Conservation (phyloP, 108 stramenopile species). For the Pelagomonas calceolata region DNA sequence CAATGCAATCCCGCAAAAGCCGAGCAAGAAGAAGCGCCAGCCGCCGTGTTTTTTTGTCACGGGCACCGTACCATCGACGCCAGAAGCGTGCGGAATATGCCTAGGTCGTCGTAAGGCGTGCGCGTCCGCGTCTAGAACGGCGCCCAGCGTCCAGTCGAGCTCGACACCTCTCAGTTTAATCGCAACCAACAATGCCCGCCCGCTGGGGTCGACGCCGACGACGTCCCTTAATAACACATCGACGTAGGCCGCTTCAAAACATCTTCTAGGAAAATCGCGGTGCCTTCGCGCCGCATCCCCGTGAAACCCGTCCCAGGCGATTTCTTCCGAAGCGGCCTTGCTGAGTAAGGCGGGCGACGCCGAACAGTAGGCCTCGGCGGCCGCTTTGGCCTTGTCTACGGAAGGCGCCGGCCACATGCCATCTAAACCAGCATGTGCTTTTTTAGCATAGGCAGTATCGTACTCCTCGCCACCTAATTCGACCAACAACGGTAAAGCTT, state of each 20-base stretch:
- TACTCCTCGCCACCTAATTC: neutral
- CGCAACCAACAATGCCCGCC: neutral
- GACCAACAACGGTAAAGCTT: neutral
- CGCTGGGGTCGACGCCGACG: neutral
- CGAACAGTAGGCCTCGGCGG: neutral
- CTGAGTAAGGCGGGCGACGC: neutral
- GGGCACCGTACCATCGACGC: no score
- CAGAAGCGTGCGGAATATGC: no score
- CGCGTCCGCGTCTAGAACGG: neutral
- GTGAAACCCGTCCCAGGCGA: neutral
- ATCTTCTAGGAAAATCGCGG: neutral
- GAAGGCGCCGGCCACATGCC: neutral
- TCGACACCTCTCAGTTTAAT: neutral
- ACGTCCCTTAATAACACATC: neutral
- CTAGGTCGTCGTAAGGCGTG: no score
- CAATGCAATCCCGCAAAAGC: no score
- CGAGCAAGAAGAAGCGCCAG: no score
- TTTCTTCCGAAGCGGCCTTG: neutral
- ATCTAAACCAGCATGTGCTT: no score
- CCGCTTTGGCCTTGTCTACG: neutral
- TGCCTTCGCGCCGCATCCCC: neutral
- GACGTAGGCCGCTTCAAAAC: neutral
- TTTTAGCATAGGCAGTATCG: neutral
- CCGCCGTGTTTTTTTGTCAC: no score
- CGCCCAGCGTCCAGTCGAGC: neutral